Percentiles rank a stretch among this genome's conserved stretches.
Conservation (phyloP, 495 filamentous ascomycete genomes). For the Neurospora discreta region DNA sequence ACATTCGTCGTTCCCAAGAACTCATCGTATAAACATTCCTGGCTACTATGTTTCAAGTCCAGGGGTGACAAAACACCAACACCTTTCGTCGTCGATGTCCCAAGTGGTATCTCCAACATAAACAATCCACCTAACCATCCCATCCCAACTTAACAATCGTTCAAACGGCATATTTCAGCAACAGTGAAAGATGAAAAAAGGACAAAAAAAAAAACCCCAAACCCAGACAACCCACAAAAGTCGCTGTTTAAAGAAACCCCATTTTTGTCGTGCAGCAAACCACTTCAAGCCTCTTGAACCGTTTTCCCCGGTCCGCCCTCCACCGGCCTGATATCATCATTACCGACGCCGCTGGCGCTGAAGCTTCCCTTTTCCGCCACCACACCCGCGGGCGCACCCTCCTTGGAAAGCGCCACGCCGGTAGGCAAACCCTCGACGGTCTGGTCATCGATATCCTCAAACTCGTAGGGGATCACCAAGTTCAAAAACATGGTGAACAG, state of each 20-base stretch:
- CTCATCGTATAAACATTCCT: neutral
- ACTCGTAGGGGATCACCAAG: conserved; percentile 58
- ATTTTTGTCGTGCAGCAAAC: neutral
- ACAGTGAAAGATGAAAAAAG: neutral
- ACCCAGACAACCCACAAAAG: neutral
- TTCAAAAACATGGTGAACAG: conserved; percentile 65
- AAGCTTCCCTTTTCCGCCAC: neutral
- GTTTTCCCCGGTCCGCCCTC: neutral
- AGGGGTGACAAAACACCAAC: neutral
- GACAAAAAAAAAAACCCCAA: neutral
- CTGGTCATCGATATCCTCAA: conserved; percentile 34
- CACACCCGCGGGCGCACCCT: neutral
- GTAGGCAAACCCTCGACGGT: neutral
- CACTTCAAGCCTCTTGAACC: neutral
- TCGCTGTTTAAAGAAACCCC: neutral
- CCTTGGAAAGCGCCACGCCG: neutral
- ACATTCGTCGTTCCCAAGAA: neutral
- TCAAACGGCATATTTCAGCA: neutral
- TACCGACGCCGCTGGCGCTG: neutral
- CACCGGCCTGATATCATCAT: neutral
- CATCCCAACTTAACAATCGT: neutral
- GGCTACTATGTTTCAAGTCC: neutral
- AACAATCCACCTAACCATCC: neutral
- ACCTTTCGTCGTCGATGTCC: neutral
- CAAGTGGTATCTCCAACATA: neutral